Percentiles rank a stretch among this genome's conserved stretches.
These are phyloP conservation scores for Trichoderma cornu-damae DNA, from an alignment of 2,329 filamentous ascomycete genomes.

Conservation along the genomic window DNA sequence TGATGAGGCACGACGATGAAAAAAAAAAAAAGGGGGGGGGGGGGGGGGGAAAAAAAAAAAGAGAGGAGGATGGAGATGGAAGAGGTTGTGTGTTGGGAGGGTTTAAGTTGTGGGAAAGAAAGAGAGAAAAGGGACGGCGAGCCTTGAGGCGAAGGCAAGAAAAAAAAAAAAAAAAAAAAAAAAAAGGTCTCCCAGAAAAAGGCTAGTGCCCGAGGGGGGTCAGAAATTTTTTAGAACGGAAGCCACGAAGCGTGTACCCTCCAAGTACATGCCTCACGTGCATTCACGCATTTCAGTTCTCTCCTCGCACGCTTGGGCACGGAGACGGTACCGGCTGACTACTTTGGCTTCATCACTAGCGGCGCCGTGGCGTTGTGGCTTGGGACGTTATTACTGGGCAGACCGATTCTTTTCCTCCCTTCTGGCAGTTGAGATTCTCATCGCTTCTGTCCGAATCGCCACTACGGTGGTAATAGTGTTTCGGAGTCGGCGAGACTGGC, in stretches of 20 bases:
- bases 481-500: slow-evolving; percentile 11
- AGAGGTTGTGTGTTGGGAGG: slow-evolving; percentile 31
- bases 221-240: slow-evolving; percentile 21
- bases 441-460: slow-evolving; percentile 10
- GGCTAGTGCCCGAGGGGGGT: slow-evolving; percentile 29
- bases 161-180: slow-evolving; percentile 22
- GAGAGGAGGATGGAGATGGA: slow-evolving; percentile 30
- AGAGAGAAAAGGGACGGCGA: slow-evolving; percentile 26
- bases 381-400: slow-evolving; percentile 15
- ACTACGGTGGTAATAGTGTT: not conserved
- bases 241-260: slow-evolving; percentile 11
- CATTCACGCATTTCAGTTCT: not conserved
- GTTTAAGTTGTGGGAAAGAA: slow-evolving; percentile 25
- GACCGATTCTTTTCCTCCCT: slow-evolving; percentile 14
- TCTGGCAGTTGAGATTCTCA: slow-evolving; percentile 3
- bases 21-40: slow-evolving; percentile 28
- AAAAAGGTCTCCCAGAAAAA: slow-evolving; percentile 24
- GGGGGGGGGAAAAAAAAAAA: slow-evolving; percentile 26
- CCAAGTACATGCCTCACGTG: slow-evolving; percentile 1
- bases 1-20: slow-evolving; percentile 29
- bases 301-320: not conserved
- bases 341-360: slow-evolving; percentile 4
- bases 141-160: slow-evolving; percentile 22
- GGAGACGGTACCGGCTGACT: not conserved
- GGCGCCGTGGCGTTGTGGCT: slow-evolving; percentile 17